Base-by-base conservation (phyloP, 2,329 filamentous ascomycete genomes). In the Nemania sp. region DNA sequence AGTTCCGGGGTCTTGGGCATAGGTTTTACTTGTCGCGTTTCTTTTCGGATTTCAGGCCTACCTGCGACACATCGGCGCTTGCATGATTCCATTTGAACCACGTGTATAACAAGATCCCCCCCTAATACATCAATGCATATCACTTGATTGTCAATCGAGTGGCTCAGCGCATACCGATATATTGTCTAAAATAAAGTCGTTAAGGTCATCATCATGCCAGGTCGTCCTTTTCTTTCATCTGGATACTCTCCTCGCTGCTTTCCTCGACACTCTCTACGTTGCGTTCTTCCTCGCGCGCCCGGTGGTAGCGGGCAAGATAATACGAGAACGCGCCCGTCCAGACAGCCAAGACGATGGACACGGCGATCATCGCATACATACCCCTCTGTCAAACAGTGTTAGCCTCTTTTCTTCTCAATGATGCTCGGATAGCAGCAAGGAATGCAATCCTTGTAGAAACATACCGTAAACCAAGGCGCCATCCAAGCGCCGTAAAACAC, bases 301-400 rank as follows among this genome's bases (percentile, higher is more conserved):
- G 76, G 66, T 80, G 78, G 11, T 75, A 73, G 53, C 76, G 72
- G 11, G 65, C 63, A 9, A 78, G 76, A 65, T 81, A 73, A 67
- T 78, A 84, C 1, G 82, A 76, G 43, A 89, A 70, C 1, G 78
- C 77, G 0, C 73, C 80, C 0, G 84, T 85, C 87, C 87, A 90
- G 1, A 86, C 65, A 0, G 78, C 79, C 69, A 90, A 74, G 1
- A 81, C 82, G 54, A 89, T 83, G 20, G 81, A 86, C 7, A 80
- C 80, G 1, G 80, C 87, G 69, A 90, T 88, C 88, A 90, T 90
- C 2, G 87, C 87, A 81, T 84, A 90, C 87, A 90, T 89, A n/a
- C 88, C 87, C 59, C 80, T 80, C 80, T 87, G 61, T 5, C n/a
- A 40, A 17, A 34, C 34, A 11, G 13, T 12, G 18, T 39, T 12